These are phyloP conservation scores for Tausonia pullulans DNA, from an alignment of 1,284 basidiomycete genomes.

Conservation along the genomic window DNA sequence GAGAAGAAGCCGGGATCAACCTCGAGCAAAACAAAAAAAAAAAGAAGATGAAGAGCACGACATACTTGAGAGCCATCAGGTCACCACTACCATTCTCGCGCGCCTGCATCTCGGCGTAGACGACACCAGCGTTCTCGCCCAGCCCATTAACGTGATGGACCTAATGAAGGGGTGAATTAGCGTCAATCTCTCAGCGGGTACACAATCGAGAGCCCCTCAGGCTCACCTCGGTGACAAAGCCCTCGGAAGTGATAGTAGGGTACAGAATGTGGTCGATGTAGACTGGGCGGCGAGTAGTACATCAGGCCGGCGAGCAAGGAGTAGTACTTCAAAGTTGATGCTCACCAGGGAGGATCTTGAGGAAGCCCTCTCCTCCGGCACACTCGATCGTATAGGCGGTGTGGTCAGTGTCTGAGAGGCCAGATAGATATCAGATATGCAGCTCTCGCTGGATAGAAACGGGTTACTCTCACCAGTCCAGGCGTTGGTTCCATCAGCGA, in stretches of 20 bases:
- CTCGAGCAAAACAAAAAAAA: too few species aligned
- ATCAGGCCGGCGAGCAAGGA: too few species aligned
- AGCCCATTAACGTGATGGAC: slow-evolving; percentile 85
- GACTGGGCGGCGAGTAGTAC: slow-evolving; percentile 36
- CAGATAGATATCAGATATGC: slow-evolving; percentile 50
- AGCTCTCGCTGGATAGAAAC: slow-evolving; percentile 20
- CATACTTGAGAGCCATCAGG: slow-evolving; percentile 72
- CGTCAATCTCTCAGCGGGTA: slow-evolving; percentile 33
- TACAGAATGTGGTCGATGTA: slow-evolving; percentile 97
- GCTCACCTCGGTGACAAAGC: slow-evolving; percentile 68
- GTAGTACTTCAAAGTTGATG: not conserved
- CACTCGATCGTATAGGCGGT: slow-evolving; percentile 89
- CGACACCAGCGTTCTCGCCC: slow-evolving; percentile 89
- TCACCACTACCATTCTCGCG: slow-evolving; percentile 85
- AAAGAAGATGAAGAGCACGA: not conserved
- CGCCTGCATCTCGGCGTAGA: slow-evolving; percentile 98
- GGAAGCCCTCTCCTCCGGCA: slow-evolving; percentile 89
- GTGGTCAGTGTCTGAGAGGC: too few species aligned
- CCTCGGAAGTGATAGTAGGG: slow-evolving; percentile 82
- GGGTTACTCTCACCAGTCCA: slow-evolving; percentile 37
- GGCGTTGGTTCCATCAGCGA: slow-evolving; percentile 76
- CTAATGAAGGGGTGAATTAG: too few species aligned
- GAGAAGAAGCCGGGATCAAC: not conserved
- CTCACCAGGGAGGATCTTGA: slow-evolving; percentile 67
- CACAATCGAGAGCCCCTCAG: not conserved